Conservation (phyloP, 2,329 filamentous ascomycete genomes). For the Penicillium polonicum region DNA sequence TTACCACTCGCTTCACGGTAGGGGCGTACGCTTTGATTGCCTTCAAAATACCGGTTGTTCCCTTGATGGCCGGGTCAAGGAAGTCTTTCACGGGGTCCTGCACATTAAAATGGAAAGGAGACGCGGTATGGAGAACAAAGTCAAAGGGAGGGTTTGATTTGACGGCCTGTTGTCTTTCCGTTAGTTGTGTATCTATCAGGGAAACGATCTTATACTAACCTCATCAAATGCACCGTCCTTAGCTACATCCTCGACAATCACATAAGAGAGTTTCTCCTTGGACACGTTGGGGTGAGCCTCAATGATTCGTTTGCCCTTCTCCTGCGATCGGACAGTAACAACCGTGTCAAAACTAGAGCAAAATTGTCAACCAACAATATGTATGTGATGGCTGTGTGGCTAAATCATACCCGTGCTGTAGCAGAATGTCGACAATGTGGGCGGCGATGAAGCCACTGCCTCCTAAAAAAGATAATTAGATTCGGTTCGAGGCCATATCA, state of each 20-base stretch:
- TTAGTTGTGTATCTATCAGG: conserved; percentile 5
- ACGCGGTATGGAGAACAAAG: conserved; percentile 71
- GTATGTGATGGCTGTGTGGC: too few species aligned
- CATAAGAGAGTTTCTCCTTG: conserved; percentile 61
- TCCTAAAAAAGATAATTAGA: conserved; percentile 38
- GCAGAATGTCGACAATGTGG: conserved; percentile 60
- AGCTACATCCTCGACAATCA: conserved; percentile 71
- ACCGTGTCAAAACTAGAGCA: conserved; percentile 57
- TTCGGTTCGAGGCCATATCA: conserved; percentile 35
- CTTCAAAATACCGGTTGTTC: conserved; percentile 62
- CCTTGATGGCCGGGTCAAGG: conserved; percentile 62
- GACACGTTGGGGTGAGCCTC: conserved; percentile 52
- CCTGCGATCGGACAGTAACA: conserved; percentile 61
- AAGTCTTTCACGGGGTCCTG: conserved; percentile 65
- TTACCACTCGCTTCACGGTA: conserved; percentile 69
- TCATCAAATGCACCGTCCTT: conserved; percentile 67
- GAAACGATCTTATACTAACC: conserved; percentile 28
- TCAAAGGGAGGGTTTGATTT: conserved; percentile 66
- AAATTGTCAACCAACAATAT: not conserved
- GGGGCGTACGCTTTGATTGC: conserved; percentile 61
- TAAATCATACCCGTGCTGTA: conserved; percentile 49
- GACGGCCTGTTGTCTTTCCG: conserved; percentile 44
- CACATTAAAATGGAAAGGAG: conserved; percentile 72
- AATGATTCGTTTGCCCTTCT: conserved; percentile 62
- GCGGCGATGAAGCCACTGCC: conserved; percentile 66